Percentiles rank a stretch among this genome's conserved stretches.
Conservation (phyloP, 202 grass and related monocot species). For the Panicum hallii region DNA sequence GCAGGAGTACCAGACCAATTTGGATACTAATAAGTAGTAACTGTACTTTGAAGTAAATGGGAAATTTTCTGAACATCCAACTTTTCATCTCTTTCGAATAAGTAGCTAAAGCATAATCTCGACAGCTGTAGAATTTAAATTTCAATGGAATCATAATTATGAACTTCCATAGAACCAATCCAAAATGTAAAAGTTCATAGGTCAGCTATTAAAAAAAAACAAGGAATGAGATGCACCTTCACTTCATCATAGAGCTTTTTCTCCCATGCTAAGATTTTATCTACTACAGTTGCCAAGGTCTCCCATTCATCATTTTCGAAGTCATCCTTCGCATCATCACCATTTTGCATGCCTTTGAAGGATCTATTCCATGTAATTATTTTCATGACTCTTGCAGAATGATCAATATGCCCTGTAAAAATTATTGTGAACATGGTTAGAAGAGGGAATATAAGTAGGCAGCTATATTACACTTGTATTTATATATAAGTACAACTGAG, state of each 20-base stretch:
- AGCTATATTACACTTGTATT: background rate
- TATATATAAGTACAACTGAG: background rate
- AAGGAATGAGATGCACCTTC: slow-evolving; percentile 66
- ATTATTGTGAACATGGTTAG: slow-evolving; percentile 23
- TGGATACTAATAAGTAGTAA: background rate
- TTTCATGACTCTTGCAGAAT: slow-evolving; percentile 98
- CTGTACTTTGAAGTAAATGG: background rate
- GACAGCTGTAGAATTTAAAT: background rate
- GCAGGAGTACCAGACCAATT: background rate
- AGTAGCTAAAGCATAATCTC: slow-evolving; percentile 1
- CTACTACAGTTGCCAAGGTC: slow-evolving; percentile 91
- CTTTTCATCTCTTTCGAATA: slow-evolving; percentile 3
- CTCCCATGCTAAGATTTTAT: slow-evolving; percentile 99
- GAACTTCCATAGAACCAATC: slow-evolving; percentile 11
- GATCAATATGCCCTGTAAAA: slow-evolving; percentile 93
- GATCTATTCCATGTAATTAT: slow-evolving; percentile 99
- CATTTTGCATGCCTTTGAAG: slow-evolving; percentile 81
- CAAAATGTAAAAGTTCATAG: slow-evolving; percentile 10
- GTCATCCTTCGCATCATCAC: slow-evolving; percentile 86
- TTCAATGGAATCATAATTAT: slow-evolving; percentile 4
- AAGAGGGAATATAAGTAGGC: background rate
- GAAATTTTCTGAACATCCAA: background rate
- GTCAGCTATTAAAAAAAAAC: slow-evolving; percentile 9
- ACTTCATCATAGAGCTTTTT: slow-evolving; percentile 99
- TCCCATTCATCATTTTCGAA: slow-evolving; percentile 94